phyloP scores from a whole-genome alignment of 805 yeast species.

The Novakomyces olei region DNA sequence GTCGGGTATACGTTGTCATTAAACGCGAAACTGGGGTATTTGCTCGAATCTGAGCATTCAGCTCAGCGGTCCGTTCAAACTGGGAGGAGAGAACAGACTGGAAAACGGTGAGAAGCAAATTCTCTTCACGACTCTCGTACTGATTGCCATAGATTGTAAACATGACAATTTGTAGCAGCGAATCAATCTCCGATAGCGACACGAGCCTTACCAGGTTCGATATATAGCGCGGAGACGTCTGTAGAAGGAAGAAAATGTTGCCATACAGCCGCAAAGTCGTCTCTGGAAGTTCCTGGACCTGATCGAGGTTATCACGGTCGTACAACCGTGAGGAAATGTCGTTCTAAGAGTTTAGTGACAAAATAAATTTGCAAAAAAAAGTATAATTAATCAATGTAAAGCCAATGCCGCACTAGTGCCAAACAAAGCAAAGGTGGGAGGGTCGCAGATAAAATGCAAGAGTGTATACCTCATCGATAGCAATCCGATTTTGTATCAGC shows the following conservation, averaged over 20 bases:
- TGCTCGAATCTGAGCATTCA: slow-evolving; percentile 17
- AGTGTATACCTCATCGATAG: slow-evolving; percentile 15
- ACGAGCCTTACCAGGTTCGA: slow-evolving; percentile 16
- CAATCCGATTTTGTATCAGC: slow-evolving; percentile 19
- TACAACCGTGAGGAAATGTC: slow-evolving; percentile 16
- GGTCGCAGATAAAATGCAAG: neutral
- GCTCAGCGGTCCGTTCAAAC: slow-evolving; percentile 17
- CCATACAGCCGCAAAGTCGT: slow-evolving; percentile 13
- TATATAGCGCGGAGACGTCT: slow-evolving; percentile 18
- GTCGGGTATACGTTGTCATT: slow-evolving; percentile 20
- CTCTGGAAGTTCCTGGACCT: slow-evolving; percentile 14
- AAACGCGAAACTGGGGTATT: slow-evolving; percentile 21
- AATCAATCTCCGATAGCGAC: slow-evolving; percentile 18
- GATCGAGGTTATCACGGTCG: slow-evolving; percentile 8
- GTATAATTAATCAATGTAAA: no score
- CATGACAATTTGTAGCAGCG: slow-evolving; percentile 20
- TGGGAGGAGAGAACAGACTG: slow-evolving; percentile 18
- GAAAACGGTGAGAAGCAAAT: slow-evolving; percentile 17
- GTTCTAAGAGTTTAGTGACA: no score
- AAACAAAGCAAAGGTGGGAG: slow-evolving; percentile 5
- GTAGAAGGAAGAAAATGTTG: slow-evolving; percentile 17
- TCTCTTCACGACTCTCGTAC: slow-evolving; percentile 21
- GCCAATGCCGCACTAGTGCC: neutral
- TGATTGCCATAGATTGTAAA: slow-evolving; percentile 22
- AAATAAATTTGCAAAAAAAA: no score